A percentile compares a stretch with the other conserved stretches of the same genome.
These are phyloP conservation scores for Wickerhamiella parazyma DNA, from an alignment of 805 yeast species.

Conservation along the genomic window DNA sequence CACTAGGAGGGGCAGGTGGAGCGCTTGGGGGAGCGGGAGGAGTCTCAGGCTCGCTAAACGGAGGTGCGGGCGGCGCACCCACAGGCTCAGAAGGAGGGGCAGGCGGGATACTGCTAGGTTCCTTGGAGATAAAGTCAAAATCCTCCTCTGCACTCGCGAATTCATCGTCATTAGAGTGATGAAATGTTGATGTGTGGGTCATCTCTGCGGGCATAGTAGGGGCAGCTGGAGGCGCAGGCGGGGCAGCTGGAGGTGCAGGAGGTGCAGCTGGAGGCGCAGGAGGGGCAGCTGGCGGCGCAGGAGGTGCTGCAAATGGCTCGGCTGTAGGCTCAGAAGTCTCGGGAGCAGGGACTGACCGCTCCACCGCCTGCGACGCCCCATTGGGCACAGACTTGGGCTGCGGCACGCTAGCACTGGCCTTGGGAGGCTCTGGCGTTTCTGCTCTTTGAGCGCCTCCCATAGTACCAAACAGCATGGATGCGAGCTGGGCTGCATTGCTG, in stretches of 20 bases:
- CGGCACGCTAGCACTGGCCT: too few relatives aligned
- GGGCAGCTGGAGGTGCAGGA: conserved; percentile 7
- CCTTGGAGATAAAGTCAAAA: not conserved
- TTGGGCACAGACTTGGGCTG: too few relatives aligned
- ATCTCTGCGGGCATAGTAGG: conserved; percentile 9
- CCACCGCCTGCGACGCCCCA: conserved; percentile 8
- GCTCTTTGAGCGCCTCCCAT: conserved; percentile 23
- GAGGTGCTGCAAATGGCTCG: conserved; percentile 12
- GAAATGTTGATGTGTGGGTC: too few relatives aligned
- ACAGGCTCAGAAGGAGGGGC: conserved; percentile 25
- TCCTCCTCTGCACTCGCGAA: not conserved
- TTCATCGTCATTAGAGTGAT: conserved; percentile 16
- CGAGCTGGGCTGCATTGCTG: conserved; percentile 31
- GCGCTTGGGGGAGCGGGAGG: conserved; percentile 10
- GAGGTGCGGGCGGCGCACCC: conserved; percentile 26
- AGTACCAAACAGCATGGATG: conserved; percentile 31
- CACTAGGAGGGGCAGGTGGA: conserved; percentile 9
- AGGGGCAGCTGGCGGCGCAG: conserved; percentile 26
- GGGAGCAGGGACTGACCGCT: conserved; percentile 14
- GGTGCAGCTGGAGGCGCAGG: too few relatives aligned
- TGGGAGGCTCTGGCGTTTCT: conserved; percentile 10
- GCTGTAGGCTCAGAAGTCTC: not conserved
- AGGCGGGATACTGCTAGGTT: conserved; percentile 25
- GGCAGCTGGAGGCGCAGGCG: conserved; percentile 20
- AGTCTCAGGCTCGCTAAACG: conserved; percentile 22